Evolutionary conservation across 164 flowering plant species (phyloP).

Genomic region (Liriodendron chinense): DNA sequence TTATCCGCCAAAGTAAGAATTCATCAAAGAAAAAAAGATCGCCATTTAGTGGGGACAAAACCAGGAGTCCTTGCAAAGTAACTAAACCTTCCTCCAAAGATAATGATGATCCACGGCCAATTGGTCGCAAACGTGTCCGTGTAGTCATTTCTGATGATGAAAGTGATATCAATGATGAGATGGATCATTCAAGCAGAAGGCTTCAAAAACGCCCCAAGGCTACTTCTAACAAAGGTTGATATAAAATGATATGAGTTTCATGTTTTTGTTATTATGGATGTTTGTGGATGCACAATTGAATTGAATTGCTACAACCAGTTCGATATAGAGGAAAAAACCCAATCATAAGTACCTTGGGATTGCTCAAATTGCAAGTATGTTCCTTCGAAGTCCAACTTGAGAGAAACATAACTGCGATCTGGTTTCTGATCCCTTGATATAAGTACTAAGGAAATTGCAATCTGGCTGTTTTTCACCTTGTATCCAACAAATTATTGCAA

Average conservation of each 20-base stretch:
- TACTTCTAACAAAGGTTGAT: conserved; percentile 58
- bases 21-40: conserved; percentile 24
- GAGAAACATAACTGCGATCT: not conserved
- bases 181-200: conserved; percentile 24
- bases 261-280: not conserved
- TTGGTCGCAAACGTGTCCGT: conserved; percentile 73
- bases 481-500: not conserved
- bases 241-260: not conserved
- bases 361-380: not conserved
- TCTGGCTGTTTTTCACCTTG: not conserved
- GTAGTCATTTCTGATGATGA: conserved; percentile 92
- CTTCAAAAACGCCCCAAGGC: conserved; percentile 19
- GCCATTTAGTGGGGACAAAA: conserved; percentile 10
- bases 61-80: conserved; percentile 13
- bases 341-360: not conserved
- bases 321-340: not conserved
- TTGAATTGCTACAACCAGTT: not conserved
- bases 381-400: not conserved
- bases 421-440: not conserved
- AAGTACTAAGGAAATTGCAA: not conserved
- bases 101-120: conserved; percentile 39
- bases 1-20: conserved; percentile 27
- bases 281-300: not conserved
- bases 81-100: conserved; percentile 29
- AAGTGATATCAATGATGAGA: conserved; percentile 39